phyloP scores from a whole-genome alignment of 2,329 filamentous ascomycete genomes.

The Herpotrichia juniperi region DNA sequence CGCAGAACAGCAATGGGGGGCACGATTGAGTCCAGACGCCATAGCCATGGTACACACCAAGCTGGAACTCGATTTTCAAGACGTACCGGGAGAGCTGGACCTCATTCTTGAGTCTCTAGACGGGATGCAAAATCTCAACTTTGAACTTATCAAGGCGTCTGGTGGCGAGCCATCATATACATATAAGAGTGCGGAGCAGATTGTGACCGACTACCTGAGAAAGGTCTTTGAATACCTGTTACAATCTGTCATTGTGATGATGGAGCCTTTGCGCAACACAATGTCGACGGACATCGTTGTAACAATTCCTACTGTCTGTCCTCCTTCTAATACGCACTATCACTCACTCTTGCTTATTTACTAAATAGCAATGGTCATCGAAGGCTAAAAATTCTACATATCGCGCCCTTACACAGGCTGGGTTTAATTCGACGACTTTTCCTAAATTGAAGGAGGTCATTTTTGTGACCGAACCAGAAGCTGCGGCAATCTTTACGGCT shows the following conservation, averaged over 20 bases:
- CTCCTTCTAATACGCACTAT: background rate
- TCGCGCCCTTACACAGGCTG: conserved; percentile 28
- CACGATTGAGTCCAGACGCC: background rate
- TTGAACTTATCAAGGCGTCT: conserved; percentile 21
- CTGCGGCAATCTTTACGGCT: conserved; percentile 36
- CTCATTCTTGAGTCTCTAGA: conserved; percentile 27
- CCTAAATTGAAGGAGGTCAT: conserved; percentile 28
- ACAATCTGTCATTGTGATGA: conserved; percentile 16
- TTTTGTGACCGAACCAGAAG: conserved; percentile 36
- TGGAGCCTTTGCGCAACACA: conserved; percentile 3
- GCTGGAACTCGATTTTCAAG: background rate
- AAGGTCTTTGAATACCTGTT: conserved; percentile 24
- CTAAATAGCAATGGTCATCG: conserved; percentile 31
- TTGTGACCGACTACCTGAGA: conserved; percentile 34
- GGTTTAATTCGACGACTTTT: conserved; percentile 32
- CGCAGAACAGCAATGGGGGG: conserved; percentile 9
- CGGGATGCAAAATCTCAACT: conserved; percentile 34
- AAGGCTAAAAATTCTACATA: conserved; percentile 35
- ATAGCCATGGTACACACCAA: background rate
- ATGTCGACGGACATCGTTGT: conserved; percentile 35
- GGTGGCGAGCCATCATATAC: conserved; percentile 23
- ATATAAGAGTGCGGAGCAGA: conserved; percentile 28
- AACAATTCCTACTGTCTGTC: conserved; percentile 27
- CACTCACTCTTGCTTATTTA: background rate
- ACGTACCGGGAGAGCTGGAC: background rate